phyloP scores from a whole-genome alignment of 306 rosid species.

The Pterocarpus macrocarpus region DNA sequence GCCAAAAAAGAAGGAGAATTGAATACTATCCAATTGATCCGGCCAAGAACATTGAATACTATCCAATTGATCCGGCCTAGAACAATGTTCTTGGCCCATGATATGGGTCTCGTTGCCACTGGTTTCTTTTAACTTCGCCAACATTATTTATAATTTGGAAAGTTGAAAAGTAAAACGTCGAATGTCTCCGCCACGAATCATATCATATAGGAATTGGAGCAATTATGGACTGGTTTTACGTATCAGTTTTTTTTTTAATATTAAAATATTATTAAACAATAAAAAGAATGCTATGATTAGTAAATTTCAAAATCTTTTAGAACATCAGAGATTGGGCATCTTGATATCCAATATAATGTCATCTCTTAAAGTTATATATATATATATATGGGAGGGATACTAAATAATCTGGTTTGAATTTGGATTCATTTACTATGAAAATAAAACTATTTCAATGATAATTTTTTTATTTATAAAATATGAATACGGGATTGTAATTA shows the following conservation, averaged over 20 bases:
- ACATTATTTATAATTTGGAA: constrained; percentile 10
- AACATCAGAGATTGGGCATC: neutral
- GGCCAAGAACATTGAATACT: neutral
- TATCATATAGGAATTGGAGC: no score
- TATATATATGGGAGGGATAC: no score
- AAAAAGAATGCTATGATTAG: neutral
- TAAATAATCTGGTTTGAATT: no score
- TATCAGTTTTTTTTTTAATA: neutral
- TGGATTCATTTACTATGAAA: no score
- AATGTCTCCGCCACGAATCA: neutral
- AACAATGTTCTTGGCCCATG: constrained; percentile 5
- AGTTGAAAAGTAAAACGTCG: neutral
- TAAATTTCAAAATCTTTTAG: neutral
- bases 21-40: no score
- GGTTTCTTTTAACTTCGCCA: neutral
- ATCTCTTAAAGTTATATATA: no score
- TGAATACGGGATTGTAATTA: no score
- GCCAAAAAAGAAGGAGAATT: no score
- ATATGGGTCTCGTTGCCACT: constrained; percentile 17
- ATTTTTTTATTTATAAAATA: no score
- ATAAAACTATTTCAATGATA: no score
- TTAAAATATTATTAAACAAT: neutral
- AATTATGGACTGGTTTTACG: neutral
- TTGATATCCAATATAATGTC: neutral
- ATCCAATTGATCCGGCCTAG: constrained; percentile 31